Base-by-base conservation (phyloP, 176 grass and related monocot species). In the Eleusine indica region DNA sequence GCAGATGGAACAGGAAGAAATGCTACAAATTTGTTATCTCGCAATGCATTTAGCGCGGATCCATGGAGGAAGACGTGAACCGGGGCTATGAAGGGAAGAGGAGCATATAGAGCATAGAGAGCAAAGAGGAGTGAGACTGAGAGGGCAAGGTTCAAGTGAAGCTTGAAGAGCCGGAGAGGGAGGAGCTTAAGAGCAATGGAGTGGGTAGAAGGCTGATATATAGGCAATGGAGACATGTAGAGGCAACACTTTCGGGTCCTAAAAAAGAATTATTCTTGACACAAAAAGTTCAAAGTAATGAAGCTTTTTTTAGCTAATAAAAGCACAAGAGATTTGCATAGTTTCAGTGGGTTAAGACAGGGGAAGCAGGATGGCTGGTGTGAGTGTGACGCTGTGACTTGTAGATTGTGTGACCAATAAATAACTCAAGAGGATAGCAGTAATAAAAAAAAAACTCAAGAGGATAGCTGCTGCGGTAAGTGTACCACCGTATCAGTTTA, bases 21-120 rank as follows among this genome's bases (percentile, higher is more conserved):
- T 65, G 76, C 76, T 87, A 87, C 64, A 16, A 41, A 8, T 30
- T 30, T 11, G 63, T 44, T 42, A 51, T 1, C 70, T 44, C 46
- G 85, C 65, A 54, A 65, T 68, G 74, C 86, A 88, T 79, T 88
- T 88, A 91, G 82, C 77, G 84, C 47, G 84, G 87, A 84, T 87
- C 76, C 81, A 75, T 90, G 87, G 77, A 39, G 37, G 70, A 66
- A 65, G 65, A 10, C 40, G 53, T 7, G 70, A 67, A 44, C 68
- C 40, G 60, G 79, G 63, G 85, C 86, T 86, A 89, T 30, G 67
- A 56, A 32, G 18, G 62, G 10, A 40, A 66, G 80, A 28, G 68
- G 64, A 80, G 80, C 85, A 70, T 56, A 22, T 13, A 39, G 15
- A 78, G 68, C 75, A 79, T 67, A 14, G 8, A 32, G 14, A 80